Evolutionary conservation across 768 basidiomycete genomes (phyloP), one percentile per base, ranked within the genome.

Genomic region (Suillus lakei): DNA sequence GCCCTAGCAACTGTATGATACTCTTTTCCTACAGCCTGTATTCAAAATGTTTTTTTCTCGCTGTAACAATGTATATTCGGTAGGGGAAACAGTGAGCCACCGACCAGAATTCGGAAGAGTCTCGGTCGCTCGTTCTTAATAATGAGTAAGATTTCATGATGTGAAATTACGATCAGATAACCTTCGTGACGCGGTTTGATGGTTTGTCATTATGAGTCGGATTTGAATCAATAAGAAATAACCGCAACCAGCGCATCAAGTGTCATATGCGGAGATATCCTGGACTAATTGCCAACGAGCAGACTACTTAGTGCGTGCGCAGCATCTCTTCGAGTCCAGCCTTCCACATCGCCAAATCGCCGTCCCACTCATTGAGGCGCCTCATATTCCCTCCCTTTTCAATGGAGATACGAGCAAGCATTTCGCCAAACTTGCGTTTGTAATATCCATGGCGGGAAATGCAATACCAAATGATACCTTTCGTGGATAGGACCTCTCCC

Each of bases 381-480:
- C 79, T 73, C 85, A 86, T 85, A 51, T 77, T 76, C 26, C 70
- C 75, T 9, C 81, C 82, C 0, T 61, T 43, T 13, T 67, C 72
- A 2, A 83, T 26, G 2, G 50, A 59, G 67, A 66, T 73, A 21
- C 54, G 63, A 2, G 60, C 36, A 2, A 71, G 58, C 75, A 67
- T 73, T 12, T 62, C 67, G 2, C 34, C 38, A 41, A 72, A 74
- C 54, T 43, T 67, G 13, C 48, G 66, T 61, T 58, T 76, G 15
- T 32, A 21, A 9, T 36, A 0, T 58, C 71, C 67, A 56, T 88
- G 87, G 2, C 83, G 66, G 28, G 73, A 79, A 13, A 86, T 62
- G 68, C 84, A 88, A 78, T 77, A 82, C 23, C 88, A 64, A 39
- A 88, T 84, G 68, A 86, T 84, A 1, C 85, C 76, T 23, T 76